Base-by-base conservation (phyloP, 768 basidiomycete species). In the Mycena floridula region DNA sequence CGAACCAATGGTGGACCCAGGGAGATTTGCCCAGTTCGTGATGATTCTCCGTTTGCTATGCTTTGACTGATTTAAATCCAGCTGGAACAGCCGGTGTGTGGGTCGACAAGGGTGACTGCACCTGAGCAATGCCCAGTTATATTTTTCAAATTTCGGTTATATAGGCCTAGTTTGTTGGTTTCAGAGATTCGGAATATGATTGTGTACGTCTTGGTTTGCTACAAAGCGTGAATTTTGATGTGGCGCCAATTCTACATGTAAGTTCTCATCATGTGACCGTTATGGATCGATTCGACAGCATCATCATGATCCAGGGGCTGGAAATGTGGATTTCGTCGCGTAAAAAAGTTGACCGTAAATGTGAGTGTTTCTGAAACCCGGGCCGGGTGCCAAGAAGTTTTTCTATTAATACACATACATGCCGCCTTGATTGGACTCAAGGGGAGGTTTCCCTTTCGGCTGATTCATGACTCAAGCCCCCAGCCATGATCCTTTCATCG, bases 1-100 rank as follows among this genome's bases (percentile, higher is more conserved):
- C 60, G 18, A 79, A 81, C 3, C 69, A 76, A 44, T 82, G 76
- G 74, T 82, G 82, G 80, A 74, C 78, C 15, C 61, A 83, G 56
- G 69, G 66, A 35, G 73, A 80, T 53, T 66, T 56, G 32, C 81
- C n/a, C n/a, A n/a, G n/a, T n/a, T n/a, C n/a, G n/a, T n/a, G n/a
- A n/a, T n/a, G n/a, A n/a, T n/a, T n/a, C n/a, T n/a, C n/a, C n/a
- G n/a, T n/a, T n/a, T n/a, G n/a, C n/a, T n/a, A n/a, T n/a, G n/a
- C n/a, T n/a, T n/a, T n/a, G n/a, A n/a, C n/a, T n/a, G n/a, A n/a
- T n/a, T n/a, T n/a, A n/a, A n/a, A n/a, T n/a, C n/a, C n/a, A n/a
- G n/a, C n/a, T n/a, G 78, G 73, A 35, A 21, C 67, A 26, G 66
- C 70, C 16, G 73, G 70, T 44, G 76, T 69, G 37, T 83, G 80